phyloP scores from a whole-genome alignment of 2,329 filamentous ascomycete genomes.

The Hymenoscyphus fructigenus region DNA sequence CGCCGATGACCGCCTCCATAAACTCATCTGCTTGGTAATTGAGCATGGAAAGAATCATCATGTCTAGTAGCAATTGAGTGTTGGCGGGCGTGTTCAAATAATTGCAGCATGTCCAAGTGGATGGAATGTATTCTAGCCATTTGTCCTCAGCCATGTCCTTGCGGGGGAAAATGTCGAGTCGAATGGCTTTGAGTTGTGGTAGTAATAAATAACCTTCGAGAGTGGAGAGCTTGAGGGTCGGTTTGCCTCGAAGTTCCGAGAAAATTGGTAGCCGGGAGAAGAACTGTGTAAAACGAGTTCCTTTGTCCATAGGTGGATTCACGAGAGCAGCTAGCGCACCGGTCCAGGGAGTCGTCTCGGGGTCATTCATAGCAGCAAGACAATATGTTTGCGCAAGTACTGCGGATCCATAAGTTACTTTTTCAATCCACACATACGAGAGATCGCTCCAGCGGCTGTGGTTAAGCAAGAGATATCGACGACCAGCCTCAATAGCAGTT shows the following conservation, averaged over 20 bases:
- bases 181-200: no score
- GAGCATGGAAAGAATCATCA: constrained; percentile 12
- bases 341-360: background rate
- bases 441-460: background rate
- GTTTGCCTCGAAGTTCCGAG: no score
- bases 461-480: background rate
- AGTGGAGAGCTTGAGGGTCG: background rate
- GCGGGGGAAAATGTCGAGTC: background rate
- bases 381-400: constrained; percentile 6
- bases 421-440: constrained; percentile 8
- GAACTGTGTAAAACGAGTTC: background rate
- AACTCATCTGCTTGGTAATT: constrained; percentile 11
- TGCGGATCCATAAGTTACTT: background rate
- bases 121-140: constrained; percentile 11
- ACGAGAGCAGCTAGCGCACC: no score
- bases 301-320: no score
- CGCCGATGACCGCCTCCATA: constrained; percentile 9
- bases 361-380: background rate
- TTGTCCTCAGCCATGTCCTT: constrained; percentile 2
- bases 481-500: background rate
- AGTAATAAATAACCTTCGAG: background rate
- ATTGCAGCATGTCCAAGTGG: constrained; percentile 9
- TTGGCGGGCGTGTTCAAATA: background rate
- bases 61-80: background rate
- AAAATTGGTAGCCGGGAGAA: background rate